These are phyloP conservation scores for Piedraia hortae DNA, from an alignment of 2,329 filamentous ascomycete species.

Conservation along the genomic window DNA sequence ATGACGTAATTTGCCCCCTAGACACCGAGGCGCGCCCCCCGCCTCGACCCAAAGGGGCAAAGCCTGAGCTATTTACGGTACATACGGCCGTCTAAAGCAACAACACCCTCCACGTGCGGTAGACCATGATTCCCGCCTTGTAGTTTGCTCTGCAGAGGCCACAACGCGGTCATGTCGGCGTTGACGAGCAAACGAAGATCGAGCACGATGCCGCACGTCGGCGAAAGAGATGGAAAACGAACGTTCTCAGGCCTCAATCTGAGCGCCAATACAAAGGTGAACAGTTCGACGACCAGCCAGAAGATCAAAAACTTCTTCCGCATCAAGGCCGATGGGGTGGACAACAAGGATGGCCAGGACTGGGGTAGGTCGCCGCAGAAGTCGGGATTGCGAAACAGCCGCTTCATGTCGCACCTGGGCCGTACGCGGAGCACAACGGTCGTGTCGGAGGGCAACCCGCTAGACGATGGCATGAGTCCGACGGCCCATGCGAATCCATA, in stretches of 20 bases:
- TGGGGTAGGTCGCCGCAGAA: slow-evolving; percentile 30
- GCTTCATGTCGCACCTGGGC: slow-evolving; percentile 67
- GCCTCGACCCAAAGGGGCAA: no score
- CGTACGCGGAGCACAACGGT: slow-evolving; percentile 75
- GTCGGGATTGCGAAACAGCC: slow-evolving; percentile 49
- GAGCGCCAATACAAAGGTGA: slow-evolving; percentile 18
- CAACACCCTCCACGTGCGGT: no score
- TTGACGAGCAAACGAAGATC: neutral
- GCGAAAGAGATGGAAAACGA: slow-evolving; percentile 12
- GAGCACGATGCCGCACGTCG: slow-evolving; percentile 1
- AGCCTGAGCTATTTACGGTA: no score
- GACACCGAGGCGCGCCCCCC: no score
- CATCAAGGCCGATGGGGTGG: slow-evolving; percentile 26
- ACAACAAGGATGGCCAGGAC: slow-evolving; percentile 16
- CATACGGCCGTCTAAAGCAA: no score
- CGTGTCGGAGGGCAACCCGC: slow-evolving; percentile 69
- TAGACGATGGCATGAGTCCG: slow-evolving; percentile 72
- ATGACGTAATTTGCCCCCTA: no score
- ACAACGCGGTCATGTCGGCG: neutral
- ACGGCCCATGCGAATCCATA: slow-evolving; percentile 92
- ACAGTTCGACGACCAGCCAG: slow-evolving; percentile 23
- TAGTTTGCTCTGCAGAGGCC: no score
- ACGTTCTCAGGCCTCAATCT: slow-evolving; percentile 21
- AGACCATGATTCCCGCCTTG: no score
- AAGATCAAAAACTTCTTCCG: slow-evolving; percentile 44